phyloP scores from a whole-genome alignment of 345 rosid species.

The Nasturtium officinale region DNA sequence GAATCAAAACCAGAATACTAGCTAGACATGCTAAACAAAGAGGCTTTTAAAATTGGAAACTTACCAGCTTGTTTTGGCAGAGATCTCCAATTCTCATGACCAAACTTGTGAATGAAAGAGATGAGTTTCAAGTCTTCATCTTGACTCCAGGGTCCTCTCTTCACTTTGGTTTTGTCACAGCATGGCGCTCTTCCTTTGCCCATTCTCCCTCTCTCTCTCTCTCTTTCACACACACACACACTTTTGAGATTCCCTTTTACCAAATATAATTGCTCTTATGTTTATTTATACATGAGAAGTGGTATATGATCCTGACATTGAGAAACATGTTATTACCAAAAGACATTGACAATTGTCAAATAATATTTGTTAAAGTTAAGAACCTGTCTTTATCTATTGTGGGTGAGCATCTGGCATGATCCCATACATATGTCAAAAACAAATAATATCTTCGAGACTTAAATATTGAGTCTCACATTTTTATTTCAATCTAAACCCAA shows the following conservation, averaged over 20 bases:
- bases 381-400: conserved; percentile 24
- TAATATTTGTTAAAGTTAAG: conserved; percentile 22
- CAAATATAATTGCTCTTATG: conserved; percentile 33
- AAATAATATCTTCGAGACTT: not conserved
- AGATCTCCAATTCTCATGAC: conserved; percentile 69
- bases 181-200: conserved; percentile 58
- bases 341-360: conserved; percentile 34
- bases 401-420: conserved; percentile 21
- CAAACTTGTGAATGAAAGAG: conserved; percentile 51
- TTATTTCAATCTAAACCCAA: not conserved
- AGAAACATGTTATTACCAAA: conserved; percentile 24
- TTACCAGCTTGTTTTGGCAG: conserved; percentile 66
- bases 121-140: conserved; percentile 63
- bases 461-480: not conserved
- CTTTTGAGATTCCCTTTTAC: conserved; percentile 30
- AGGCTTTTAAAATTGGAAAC: conserved; percentile 5
- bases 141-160: conserved; percentile 70
- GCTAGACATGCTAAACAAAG: conserved; percentile 5
- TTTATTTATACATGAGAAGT: conserved; percentile 35
- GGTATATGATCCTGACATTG: conserved; percentile 14
- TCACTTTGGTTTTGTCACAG: conserved; percentile 64
- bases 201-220: conserved; percentile 18
- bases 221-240: not conserved
- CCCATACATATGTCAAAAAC: not conserved
- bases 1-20: conserved; percentile 19